Conservation (phyloP, 2,329 filamentous ascomycete genomes). For the Berkeleyomyces basicola region DNA sequence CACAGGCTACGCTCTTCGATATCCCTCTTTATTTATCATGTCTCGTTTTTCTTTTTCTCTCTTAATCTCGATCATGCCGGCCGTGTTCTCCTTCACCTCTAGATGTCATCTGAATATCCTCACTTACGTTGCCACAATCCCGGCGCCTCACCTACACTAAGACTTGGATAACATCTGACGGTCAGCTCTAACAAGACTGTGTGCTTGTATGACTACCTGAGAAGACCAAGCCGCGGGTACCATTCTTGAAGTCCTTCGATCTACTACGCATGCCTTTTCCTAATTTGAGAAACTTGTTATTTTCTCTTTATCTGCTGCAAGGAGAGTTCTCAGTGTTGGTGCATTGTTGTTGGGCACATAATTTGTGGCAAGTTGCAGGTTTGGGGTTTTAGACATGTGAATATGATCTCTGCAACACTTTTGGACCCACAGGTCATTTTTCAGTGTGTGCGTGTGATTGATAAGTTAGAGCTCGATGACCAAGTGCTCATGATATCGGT, state of each 20-base stretch:
- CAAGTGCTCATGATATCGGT: too few relatives aligned
- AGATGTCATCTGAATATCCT: neutral
- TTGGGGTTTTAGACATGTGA: neutral
- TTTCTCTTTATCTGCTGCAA: neutral
- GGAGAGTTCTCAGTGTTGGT: neutral
- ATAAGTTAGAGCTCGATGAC: too few relatives aligned
- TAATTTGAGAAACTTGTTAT: neutral
- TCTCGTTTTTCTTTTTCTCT: neutral
- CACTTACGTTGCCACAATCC: neutral
- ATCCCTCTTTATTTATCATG: conserved; percentile 1
- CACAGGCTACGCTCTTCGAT: conserved; percentile 9
- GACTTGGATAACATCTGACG: neutral
- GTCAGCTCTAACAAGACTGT: neutral
- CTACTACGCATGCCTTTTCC: neutral
- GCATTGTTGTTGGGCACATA: neutral
- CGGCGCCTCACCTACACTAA: neutral
- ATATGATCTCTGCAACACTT: too few relatives aligned
- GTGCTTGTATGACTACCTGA: neutral
- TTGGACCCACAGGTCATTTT: too few relatives aligned
- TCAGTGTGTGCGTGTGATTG: too few relatives aligned
- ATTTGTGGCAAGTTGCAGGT: neutral
- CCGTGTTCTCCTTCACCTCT: neutral
- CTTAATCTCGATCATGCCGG: conserved; percentile 4
- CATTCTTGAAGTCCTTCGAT: neutral
- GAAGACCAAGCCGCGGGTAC: neutral